Evolutionary conservation across 192 early-diverging fungal species (phyloP).

Genomic region (Coemansia sp.): DNA sequence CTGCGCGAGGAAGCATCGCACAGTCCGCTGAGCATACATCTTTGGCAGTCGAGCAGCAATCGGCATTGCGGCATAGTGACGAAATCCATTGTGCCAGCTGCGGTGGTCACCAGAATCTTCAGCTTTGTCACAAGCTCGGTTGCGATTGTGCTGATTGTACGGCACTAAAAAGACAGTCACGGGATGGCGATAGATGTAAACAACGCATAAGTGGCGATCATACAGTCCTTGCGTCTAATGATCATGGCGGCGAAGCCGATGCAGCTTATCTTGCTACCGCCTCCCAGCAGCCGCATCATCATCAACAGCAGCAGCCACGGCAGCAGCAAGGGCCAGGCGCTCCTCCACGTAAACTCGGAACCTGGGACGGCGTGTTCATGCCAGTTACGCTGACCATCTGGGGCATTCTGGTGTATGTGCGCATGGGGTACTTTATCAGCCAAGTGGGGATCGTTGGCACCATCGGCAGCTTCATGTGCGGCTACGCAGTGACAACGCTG

Average conservation of each 20-base stretch:
- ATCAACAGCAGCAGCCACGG: neutral
- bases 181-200: too few relatives aligned
- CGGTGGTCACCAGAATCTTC: neutral
- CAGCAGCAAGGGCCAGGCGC: slow-evolving; percentile 4
- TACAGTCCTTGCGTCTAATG: too few relatives aligned
- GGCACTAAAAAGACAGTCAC: neutral
- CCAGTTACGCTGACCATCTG: slow-evolving; percentile 70
- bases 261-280: too few relatives aligned
- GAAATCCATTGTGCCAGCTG: neutral
- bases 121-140: neutral
- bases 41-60: neutral
- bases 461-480: slow-evolving; percentile 59
- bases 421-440: slow-evolving; percentile 67
- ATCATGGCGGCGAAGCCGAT: too few relatives aligned
- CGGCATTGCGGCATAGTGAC: neutral
- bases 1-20: neutral
- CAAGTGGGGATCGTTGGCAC: slow-evolving; percentile 66
- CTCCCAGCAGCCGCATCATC: neutral
- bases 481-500: slow-evolving; percentile 62
- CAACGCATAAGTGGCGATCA: too few relatives aligned
- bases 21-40: neutral
- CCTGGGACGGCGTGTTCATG: slow-evolving; percentile 71
- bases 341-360: slow-evolving; percentile 58
- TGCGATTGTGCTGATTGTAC: neutral
- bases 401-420: slow-evolving; percentile 70